Evolutionary conservation across 2,329 filamentous ascomycete species (phyloP), one percentile per base, ranked within the genome.

Genomic region (Arthrinium phaeospermum): DNA sequence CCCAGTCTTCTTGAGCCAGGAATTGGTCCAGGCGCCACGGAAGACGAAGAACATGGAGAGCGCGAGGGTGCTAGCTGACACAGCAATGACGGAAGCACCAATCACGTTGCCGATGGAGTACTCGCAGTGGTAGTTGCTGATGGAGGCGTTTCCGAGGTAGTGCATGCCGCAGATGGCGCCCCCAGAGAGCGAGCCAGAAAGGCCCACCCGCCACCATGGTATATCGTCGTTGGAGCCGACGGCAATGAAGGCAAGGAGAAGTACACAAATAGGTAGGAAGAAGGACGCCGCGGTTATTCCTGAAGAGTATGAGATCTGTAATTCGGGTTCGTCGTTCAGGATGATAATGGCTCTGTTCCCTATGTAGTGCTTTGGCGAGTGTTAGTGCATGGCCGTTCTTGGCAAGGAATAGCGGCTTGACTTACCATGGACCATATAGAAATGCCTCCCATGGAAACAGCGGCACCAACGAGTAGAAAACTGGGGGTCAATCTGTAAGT

Each of bases 91-190:
- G 34, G 90, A 89, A 6, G 94, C 90, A 1, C 92, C 93, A 2
- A 92, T 83, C 22, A 97, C 87, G 78, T 91, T 90, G 30, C 82
- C 83, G 16, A 83, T 78, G 3, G 82, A 81, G 76, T 95, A 95
- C 12, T 85, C 82, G 76, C 93, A 91, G 5, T 79, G 82, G 79
- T 97, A 97, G 80, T 97, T 96, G 45, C 87, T 86, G 73, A 96
- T 94, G 46, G 94, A 94, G 44, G 93, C 89, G 79, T 97, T 95
- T n/a, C 94, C 94, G 30, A 96, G 85, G 78, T 96, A 97, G 81
- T 97, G 93, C 94, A 97, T 96, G 45, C 92, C 93, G 73, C 92
- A 94, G 69, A 96, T 92, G 34, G 93, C 91, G 4, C 91, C 85
- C 16, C 94, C 94, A 1, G 92, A 92, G 64, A 95, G 86, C 0